phyloP scores from a whole-genome alignment of 176 grass and related monocot species.

The Microstegium vimineum region DNA sequence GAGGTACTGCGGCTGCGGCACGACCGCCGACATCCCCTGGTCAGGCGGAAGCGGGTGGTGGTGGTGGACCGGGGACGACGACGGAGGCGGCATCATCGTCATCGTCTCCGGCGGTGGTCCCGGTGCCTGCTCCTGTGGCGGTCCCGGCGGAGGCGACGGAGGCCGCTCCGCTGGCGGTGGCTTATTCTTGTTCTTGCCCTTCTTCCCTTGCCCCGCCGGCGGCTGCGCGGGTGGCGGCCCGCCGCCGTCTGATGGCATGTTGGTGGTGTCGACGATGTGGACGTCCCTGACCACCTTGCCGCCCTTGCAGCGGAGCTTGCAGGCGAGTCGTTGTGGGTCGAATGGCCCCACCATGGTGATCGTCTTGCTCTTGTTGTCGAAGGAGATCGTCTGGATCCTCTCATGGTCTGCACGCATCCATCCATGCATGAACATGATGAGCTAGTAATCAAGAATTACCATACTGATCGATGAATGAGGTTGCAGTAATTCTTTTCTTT shows the following conservation, averaged over 20 bases:
- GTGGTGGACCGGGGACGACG: not conserved
- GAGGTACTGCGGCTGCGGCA: not conserved
- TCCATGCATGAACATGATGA: no score
- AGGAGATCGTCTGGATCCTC: slow-evolving; percentile 53
- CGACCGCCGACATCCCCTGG: not conserved
- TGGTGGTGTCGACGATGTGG: slow-evolving; percentile 15
- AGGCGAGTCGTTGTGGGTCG: slow-evolving; percentile 42
- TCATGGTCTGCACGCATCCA: slow-evolving; percentile 28
- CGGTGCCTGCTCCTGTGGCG: not conserved
- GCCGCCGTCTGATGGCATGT: not conserved
- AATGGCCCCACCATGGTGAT: slow-evolving; percentile 58
- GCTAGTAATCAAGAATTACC: not conserved
- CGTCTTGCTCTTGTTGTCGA: slow-evolving; percentile 44
- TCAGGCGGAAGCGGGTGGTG: not conserved
- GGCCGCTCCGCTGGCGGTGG: not conserved
- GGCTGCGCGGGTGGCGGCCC: not conserved
- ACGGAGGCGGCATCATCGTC: not conserved
- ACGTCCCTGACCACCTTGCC: slow-evolving; percentile 50
- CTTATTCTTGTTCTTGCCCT: not conserved
- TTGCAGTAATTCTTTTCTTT: not conserved
- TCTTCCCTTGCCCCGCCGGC: not conserved
- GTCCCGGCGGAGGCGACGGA: not conserved
- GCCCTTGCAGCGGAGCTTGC: slow-evolving; percentile 55
- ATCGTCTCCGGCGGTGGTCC: not conserved
- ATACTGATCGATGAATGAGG: not conserved